Conservation (phyloP, 1,284 basidiomycete genomes). For the Coriolopsis trogii region DNA sequence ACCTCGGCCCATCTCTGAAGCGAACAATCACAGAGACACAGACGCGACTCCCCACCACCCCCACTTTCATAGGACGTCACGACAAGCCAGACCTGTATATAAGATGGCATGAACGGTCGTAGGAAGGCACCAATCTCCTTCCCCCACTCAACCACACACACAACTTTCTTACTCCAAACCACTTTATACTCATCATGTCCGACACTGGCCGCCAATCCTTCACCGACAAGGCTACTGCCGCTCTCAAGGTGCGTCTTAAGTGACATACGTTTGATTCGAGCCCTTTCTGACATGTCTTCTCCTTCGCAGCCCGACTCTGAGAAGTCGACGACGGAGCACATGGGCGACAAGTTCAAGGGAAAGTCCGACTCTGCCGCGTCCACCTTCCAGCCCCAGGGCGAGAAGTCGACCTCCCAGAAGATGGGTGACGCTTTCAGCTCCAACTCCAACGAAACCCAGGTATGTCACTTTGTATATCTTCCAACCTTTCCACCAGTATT, state of each 20-base stretch:
- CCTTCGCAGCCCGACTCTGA: conserved; percentile 35
- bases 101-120: too few species aligned
- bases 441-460: conserved; percentile 33
- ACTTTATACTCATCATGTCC: conserved; percentile 35
- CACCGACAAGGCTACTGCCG: conserved; percentile 43
- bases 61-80: too few species aligned
- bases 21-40: too few species aligned
- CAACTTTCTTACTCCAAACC: not conserved
- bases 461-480: conserved; percentile 13
- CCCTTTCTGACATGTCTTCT: not conserved
- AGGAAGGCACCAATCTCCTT: too few species aligned
- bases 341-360: conserved; percentile 41
- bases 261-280: not conserved
- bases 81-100: too few species aligned
- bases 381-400: conserved; percentile 38
- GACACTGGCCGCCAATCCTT: conserved; percentile 44
- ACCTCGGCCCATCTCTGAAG: too few species aligned
- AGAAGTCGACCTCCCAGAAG: conserved; percentile 57
- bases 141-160: too few species aligned
- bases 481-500: too few species aligned
- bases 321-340: conserved; percentile 41
- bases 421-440: conserved; percentile 53
- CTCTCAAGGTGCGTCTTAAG: conserved; percentile 36
- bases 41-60: too few species aligned
- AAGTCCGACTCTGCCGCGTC: conserved; percentile 35